Evolutionary conservation across 2,329 filamentous ascomycete species (phyloP), one percentile per base, ranked within the genome.

Genomic region (Colletotrichum tofieldiae): DNA sequence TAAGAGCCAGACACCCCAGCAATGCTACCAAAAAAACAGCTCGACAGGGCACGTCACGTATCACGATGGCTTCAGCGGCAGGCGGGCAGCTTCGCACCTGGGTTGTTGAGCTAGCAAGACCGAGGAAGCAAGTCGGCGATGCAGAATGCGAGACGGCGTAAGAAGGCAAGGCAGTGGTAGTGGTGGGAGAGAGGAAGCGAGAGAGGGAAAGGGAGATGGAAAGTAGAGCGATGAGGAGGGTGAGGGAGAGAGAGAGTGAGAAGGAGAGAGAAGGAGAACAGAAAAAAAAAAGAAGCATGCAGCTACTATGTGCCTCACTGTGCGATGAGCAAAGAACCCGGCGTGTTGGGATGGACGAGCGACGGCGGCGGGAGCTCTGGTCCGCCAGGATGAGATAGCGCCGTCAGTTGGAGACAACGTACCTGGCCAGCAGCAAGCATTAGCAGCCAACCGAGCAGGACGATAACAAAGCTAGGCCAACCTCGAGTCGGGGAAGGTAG

Each of bases 1-100:
- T 72, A 70, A 72, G 70, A 60, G 41, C 65, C 66, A 70, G 39
- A 65, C 29, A 72, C 70, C 70, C 70, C 41, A 70, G 70, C 54
- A 70, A 65, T 72, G 49, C 54, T 49, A 71, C 56, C 52, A 62
- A 68, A 62, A 68, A 41, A 54, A 72, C 58, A 49, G 56, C 52
- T 70, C 70, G 60, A 32, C 66, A 65, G 70, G 54, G 59, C 37
- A 72, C 70, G 70, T 72, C 66, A 72, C 70, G 65, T 35, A 65
- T 72, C 65, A 72, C 70, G 70, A 72, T 72, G 63, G 41, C 65
- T 64, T 70, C 65, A 68, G 69, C 59, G 23, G 54, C 60, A 56
- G 54, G 51, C 35, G 59, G 47, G 54, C 45, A 70, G 60, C 52
- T 68, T 69, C 37, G 26, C 35, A 59, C 45, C 39, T 45, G 41